phyloP scores from a whole-genome alignment of 2,329 filamentous ascomycete species.

The Podosphaera aphanis region DNA sequence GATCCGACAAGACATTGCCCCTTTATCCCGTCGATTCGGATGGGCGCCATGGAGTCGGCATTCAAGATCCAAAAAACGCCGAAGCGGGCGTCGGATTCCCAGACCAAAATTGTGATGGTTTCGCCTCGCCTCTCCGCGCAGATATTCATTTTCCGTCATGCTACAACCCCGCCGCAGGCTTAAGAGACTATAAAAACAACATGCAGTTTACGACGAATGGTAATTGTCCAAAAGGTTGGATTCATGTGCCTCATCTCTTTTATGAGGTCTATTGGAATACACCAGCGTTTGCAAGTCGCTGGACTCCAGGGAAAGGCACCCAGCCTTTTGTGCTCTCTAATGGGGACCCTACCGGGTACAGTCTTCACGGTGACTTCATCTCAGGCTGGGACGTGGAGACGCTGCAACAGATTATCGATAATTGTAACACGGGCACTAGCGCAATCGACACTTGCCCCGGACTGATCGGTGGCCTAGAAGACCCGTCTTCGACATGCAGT shows the following conservation, averaged over 20 bases:
- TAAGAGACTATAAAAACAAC: conserved; percentile 34
- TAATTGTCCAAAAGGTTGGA: conserved; percentile 50
- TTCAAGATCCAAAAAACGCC: conserved; percentile 28
- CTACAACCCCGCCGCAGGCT: conserved; percentile 46
- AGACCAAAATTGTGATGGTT: conserved; percentile 40
- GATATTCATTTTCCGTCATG: conserved; percentile 78
- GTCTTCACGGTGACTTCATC: conserved; percentile 62
- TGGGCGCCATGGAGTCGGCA: conserved; percentile 27
- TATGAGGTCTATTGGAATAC: conserved; percentile 76
- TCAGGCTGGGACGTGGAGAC: conserved; percentile 50
- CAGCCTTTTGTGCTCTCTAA: conserved; percentile 58
- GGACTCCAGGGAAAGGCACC: conserved; percentile 36
- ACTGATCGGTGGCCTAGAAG: conserved; percentile 29
- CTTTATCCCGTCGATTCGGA: conserved; percentile 31
- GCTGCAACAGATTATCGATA: conserved; percentile 47
- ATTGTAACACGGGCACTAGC: conserved; percentile 37
- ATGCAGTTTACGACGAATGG: conserved; percentile 54
- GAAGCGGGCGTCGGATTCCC: conserved; percentile 44
- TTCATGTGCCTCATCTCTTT: conserved; percentile 51
- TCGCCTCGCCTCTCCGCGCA: conserved; percentile 42
- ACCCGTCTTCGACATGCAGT: conserved; percentile 24
- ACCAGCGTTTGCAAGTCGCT: conserved; percentile 32
- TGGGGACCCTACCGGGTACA: conserved; percentile 52
- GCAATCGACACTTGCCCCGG: conserved; percentile 40
- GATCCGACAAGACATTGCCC: conserved; percentile 23